phyloP scores from a whole-genome alignment of 179 eudicot species.

The Camellia oleifera region DNA sequence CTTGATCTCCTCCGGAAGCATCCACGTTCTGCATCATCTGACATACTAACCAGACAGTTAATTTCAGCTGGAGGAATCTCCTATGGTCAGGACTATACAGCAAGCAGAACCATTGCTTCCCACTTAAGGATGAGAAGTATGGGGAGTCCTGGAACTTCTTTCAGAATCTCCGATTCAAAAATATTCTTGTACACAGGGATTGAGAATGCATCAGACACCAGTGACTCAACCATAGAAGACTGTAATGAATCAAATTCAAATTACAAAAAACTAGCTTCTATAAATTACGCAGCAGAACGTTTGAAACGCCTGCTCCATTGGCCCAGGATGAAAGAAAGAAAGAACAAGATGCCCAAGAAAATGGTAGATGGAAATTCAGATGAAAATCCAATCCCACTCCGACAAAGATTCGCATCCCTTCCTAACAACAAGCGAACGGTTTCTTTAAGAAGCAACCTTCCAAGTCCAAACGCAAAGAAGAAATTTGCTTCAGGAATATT shows the following conservation, averaged over 20 bases:
- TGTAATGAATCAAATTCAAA: conserved; percentile 28
- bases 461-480: conserved; percentile 77
- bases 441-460: conserved; percentile 63
- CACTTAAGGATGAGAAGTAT: conserved; percentile 59
- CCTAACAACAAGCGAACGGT: conserved; percentile 66
- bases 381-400: conserved; percentile 53
- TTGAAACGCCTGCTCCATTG: conserved; percentile 62
- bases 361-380: conserved; percentile 27
- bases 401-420: conserved; percentile 49
- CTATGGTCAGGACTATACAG: conserved; percentile 52
- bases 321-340: conserved; percentile 44
- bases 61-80: conserved; percentile 78
- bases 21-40: conserved; percentile 62
- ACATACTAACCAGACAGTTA: conserved; percentile 57
- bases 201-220: conserved; percentile 30
- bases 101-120: conserved; percentile 64
- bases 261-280: conserved; percentile 17
- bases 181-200: conserved; percentile 51
- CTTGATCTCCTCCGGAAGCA: conserved; percentile 69
- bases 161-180: conserved; percentile 56
- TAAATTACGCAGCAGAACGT: conserved; percentile 43
- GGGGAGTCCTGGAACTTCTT: conserved; percentile 74
- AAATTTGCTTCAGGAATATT: conserved; percentile 54
- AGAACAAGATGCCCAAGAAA: conserved; percentile 28
- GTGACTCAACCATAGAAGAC: conserved; percentile 19